Evolutionary conservation across 2,329 filamentous ascomycete genomes (phyloP).

Genomic region (Sarocladiaceae sp.): DNA sequence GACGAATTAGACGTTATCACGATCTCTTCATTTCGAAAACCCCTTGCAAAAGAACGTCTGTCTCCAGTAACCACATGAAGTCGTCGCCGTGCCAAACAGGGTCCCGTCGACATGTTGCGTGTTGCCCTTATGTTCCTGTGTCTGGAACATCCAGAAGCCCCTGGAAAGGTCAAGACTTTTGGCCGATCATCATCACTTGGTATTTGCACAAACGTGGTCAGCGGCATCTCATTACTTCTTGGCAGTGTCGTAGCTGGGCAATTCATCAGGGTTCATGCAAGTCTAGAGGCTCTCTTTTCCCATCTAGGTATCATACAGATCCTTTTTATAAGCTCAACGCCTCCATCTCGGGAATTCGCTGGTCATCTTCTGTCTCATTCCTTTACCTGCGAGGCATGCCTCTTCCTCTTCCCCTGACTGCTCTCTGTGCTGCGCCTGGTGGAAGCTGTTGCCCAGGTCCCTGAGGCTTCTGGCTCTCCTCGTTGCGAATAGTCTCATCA

Average conservation of each 20-base stretch:
- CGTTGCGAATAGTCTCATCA: conserved; percentile 97
- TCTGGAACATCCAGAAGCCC: no score
- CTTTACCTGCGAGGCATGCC: conserved; percentile 81
- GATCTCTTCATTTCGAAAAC: no score
- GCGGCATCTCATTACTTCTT: no score
- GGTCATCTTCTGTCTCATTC: conserved; percentile 4
- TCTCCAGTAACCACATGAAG: no score
- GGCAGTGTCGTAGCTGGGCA: background rate
- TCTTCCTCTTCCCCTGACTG: conserved; percentile 75
- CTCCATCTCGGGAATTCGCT: conserved; percentile 14
- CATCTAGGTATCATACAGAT: conserved; percentile 32
- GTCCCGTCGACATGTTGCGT: no score
- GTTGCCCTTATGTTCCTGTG: no score
- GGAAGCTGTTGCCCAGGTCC: conserved; percentile 72
- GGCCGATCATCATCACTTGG: no score
- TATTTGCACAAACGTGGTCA: no score
- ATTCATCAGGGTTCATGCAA: conserved; percentile 8
- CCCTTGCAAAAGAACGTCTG: no score
- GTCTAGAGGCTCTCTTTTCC: conserved; percentile 7
- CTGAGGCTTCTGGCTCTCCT: conserved; percentile 84
- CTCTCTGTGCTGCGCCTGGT: conserved; percentile 82
- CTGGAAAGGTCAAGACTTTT: no score
- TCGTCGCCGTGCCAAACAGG: no score
- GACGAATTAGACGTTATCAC: background rate
- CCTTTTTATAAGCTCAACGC: conserved; percentile 17